These are phyloP conservation scores for Sarocladium oryzae DNA, from an alignment of 2,329 filamentous ascomycete genomes.

Conservation along the genomic window DNA sequence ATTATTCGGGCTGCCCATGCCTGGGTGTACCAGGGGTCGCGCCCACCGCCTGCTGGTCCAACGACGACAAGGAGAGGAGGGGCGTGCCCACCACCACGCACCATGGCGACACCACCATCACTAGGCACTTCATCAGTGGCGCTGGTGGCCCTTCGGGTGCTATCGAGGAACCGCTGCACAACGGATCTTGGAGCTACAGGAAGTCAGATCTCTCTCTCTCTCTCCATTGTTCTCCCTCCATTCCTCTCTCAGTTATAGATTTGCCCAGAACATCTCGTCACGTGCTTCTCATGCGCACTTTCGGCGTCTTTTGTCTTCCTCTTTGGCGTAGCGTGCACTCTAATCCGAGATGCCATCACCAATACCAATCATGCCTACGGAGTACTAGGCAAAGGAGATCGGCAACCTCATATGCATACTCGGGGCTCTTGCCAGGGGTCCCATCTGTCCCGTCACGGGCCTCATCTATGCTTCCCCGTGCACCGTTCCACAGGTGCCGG, in stretches of 20 bases:
- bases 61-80: neutral
- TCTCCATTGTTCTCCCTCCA: no score
- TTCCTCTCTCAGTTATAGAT: no score
- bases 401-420: neutral
- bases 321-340: no score
- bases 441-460: neutral
- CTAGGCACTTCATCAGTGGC: neutral
- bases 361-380: no score
- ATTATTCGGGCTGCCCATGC: slow-evolving; percentile 23
- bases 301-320: no score
- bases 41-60: slow-evolving; percentile 7
- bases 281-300: no score
- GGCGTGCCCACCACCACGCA: slow-evolving; percentile 8
- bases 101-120: slow-evolving; percentile 2
- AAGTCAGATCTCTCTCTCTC: no score
- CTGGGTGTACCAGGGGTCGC: slow-evolving; percentile 18
- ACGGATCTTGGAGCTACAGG: no score
- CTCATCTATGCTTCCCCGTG: slow-evolving; percentile 1
- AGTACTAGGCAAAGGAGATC: no score
- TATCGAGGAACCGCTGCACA: no score
- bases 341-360: no score
- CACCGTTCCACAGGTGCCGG: neutral
- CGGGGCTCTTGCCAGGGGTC: slow-evolving; percentile 4
- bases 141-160: neutral
- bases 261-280: no score